Conservation (phyloP, 2,329 filamentous ascomycete species). For the Monosporascus cannonballus region DNA sequence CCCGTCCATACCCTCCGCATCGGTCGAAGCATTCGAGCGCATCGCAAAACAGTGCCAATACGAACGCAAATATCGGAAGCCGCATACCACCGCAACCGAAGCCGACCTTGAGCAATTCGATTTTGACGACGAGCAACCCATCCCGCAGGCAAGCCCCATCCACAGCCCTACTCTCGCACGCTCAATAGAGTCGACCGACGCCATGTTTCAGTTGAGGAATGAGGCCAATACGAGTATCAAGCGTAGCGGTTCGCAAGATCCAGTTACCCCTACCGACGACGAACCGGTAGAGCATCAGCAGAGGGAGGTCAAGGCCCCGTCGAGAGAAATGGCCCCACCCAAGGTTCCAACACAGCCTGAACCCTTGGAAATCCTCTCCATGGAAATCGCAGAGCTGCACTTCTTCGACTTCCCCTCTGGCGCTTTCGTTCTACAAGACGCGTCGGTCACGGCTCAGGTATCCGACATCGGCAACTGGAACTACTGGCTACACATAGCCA, state of each 20-base stretch:
- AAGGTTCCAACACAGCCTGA: conserved; percentile 62
- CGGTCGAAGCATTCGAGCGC: conserved; percentile 74
- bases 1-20: conserved; percentile 57
- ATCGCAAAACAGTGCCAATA: conserved; percentile 92
- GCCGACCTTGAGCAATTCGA: conserved; percentile 77
- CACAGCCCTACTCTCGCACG: conserved; percentile 51
- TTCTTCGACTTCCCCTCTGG: conserved; percentile 87
- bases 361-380: conserved; percentile 64
- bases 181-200: conserved; percentile 52
- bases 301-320: conserved; percentile 22
- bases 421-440: conserved; percentile 76
- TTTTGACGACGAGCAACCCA: conserved; percentile 61
- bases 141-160: conserved; percentile 57
- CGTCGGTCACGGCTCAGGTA: conserved; percentile 69
- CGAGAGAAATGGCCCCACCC: conserved; percentile 28
- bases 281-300: conserved; percentile 15
- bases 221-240: conserved; percentile 42
- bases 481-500: conserved; percentile 87
- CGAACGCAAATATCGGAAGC: conserved; percentile 87
- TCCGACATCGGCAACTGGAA: conserved; percentile 86
- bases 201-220: conserved; percentile 45
- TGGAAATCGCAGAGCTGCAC: conserved; percentile 79
- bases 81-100: conserved; percentile 72
- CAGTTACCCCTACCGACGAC: conserved; percentile 25
- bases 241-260: conserved; percentile 26